Percentiles rank a stretch among this genome's conserved stretches.
Evolutionary conservation across 1,139 yeast species (phyloP).

Genomic region (Pichia sp.): DNA sequence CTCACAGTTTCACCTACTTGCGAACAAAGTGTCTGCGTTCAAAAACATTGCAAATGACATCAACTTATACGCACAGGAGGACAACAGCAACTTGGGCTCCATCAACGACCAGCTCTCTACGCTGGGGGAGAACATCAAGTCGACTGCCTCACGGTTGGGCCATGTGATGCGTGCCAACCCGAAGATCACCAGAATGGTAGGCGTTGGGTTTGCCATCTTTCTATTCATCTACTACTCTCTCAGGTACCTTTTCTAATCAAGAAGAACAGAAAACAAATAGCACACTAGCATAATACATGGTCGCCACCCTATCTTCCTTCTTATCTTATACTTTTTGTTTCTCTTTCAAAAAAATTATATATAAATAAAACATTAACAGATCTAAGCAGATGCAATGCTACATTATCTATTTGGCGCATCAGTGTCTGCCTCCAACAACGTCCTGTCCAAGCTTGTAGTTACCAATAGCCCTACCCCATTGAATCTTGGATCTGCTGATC

Average conservation of each 20-base stretch:
- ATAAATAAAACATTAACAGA: neutral
- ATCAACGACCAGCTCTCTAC: constrained; percentile 58
- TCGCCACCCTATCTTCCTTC: neutral
- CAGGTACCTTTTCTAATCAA: constrained; percentile 39
- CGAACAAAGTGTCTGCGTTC: constrained; percentile 56
- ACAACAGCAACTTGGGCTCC: constrained; percentile 51
- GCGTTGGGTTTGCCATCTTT: constrained; percentile 54
- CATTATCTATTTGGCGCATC: neutral
- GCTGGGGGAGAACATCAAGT: constrained; percentile 55
- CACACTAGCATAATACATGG: neutral
- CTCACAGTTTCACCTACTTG: constrained; percentile 52
- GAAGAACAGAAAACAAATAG: neutral
- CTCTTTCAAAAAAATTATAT: neutral
- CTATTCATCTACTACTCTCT: constrained; percentile 64
- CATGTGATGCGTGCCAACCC: constrained; percentile 57
- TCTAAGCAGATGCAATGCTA: neutral
- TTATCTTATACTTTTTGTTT: neutral
- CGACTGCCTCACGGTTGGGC: constrained; percentile 64
- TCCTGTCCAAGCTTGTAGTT: constrained; percentile 86
- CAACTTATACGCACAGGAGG: constrained; percentile 54
- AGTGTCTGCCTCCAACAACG: constrained; percentile 45
- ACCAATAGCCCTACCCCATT: constrained; percentile 94
- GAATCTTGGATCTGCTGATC: constrained; percentile 82
- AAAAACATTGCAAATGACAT: constrained; percentile 62
- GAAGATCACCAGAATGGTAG: constrained; percentile 53